These are phyloP conservation scores for Telopea speciosissima DNA, from an alignment of 177 flowering plant genomes.

Conservation along the genomic window DNA sequence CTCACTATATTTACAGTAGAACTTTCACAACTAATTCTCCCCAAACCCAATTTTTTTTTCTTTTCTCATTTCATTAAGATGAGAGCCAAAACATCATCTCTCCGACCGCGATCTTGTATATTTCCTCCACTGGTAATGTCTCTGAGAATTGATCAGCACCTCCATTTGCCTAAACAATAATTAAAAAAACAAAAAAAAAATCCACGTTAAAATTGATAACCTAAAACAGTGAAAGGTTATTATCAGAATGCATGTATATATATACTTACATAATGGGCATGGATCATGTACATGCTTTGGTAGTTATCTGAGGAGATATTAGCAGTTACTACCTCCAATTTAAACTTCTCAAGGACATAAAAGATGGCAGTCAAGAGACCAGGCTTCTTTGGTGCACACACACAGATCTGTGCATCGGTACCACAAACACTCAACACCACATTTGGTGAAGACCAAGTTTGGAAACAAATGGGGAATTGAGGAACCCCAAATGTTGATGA, in stretches of 20 bases:
- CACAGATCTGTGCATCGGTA: constrained; percentile 55
- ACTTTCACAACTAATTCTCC: not conserved
- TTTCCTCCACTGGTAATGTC: constrained; percentile 40
- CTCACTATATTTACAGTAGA: not conserved
- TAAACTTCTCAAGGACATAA: constrained; percentile 57
- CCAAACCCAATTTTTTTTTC: not conserved
- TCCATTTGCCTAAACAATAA: constrained; percentile 28
- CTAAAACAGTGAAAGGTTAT: no score
- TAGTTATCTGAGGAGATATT: constrained; percentile 43
- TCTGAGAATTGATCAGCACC: constrained; percentile 28
- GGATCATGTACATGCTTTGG: constrained; percentile 59
- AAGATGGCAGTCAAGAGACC: constrained; percentile 45
- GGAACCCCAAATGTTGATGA: constrained; percentile 1
- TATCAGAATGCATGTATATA: no score
- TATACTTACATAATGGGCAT: constrained; percentile 58
- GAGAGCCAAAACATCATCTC: constrained; percentile 54
- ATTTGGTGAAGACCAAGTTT: constrained; percentile 66
- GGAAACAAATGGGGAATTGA: constrained; percentile 32
- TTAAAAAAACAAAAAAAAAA: not conserved
- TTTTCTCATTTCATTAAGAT: constrained; percentile 15
- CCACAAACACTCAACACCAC: constrained; percentile 58
- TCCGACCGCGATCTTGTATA: constrained; percentile 55
- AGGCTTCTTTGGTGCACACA: constrained; percentile 51
- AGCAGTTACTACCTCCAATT: constrained; percentile 54
- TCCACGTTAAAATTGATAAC: not conserved